Evolutionary conservation across 2,329 filamentous ascomycete genomes (phyloP), one percentile per base, ranked within the genome.

Genomic region (Alternaria sp.): DNA sequence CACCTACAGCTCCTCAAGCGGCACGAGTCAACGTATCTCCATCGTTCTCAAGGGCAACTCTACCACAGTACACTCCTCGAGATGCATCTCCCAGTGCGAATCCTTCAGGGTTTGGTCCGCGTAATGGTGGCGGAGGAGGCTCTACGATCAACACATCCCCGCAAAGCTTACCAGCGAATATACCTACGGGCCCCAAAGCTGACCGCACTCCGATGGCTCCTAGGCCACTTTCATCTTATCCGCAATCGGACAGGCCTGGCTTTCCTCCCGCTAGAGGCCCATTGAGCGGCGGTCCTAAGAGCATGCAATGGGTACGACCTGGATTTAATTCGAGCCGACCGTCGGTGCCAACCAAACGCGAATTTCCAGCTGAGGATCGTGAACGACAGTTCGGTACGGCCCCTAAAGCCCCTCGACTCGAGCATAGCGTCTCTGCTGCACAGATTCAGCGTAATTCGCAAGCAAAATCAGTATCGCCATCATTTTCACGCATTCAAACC

Each of bases 341-440:
- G 49, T 74, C 71, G 6, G 69, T 84, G 5, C 83, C 83, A 12
- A 79, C 79, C 0, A 85, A 85, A 67, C 77, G 83, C 28, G 83
- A 85, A 61, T 74, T 76, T 32, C 75, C 78, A 19, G 75, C 73
- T 10, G 82, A 84, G 30, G 83, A 85, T 57, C 83, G 79, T 43
- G 80, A 81, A 9, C 68, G 77, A 51, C 43, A 72, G 1, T 76
- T 77, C 52, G 76, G 75, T 26, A 73, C 67, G 21, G 67, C 66
- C 7, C 76, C 73, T 1, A 80, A 80, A 60, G 76, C 76, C 3
- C 77, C 77, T 10, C 76, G 72, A 54, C 66, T 80, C 23, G 77
- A 79, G 28, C 65, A 60, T n/a, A 65, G 40, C 28, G 44, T 66
- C 17, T 65, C 69, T 21, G 62, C 62, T 21, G 46, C 66, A 45